Base-by-base conservation (phyloP, 148 eudicot species). In the Polygonum aviculare region DNA sequence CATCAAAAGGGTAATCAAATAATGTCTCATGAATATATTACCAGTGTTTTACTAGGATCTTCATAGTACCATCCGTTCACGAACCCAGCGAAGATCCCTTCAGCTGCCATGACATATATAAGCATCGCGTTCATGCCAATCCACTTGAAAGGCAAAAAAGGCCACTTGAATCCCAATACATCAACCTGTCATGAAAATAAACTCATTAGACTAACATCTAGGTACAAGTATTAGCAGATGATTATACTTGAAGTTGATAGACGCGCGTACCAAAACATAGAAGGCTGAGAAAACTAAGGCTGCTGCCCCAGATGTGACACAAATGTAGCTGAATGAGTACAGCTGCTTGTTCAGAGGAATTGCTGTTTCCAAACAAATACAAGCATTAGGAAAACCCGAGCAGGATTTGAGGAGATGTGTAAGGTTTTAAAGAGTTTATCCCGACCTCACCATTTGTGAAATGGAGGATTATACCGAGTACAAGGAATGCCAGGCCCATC, bases 71-170 rank as follows among this genome's bases (percentile, higher is more conserved):
- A 94, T 40, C 98, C 98, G 44, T 94, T 91, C 15, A 93, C 76
- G 59, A 93, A 93, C 79, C 87, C 98, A 26, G 93, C 90, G 10
- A 91, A 88, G 72, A 93, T 91, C 22, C 91, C 90, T 75, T 76
- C 90, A 79, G 98, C 98, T 39, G 98, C 98, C 94, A 93, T 83
- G 70, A 90, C 98, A 81, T 83, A 94, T 49, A 94, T 97, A 33
- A 91, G 87, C 98, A 91, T 94, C 15, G 98, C 98, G 75, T 94
- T 94, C 98, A 91, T 94, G 72, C 98, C 98, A 80, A 94, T 91
- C 98, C 97, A 94, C 81, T 91, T 91, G 62, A 91, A 81, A 5
- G 93, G 91, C 38, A 91, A 78, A 82, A 94, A 94, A 59, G 82
- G 47, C 70, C 78, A 82, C 40, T 85, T 85, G 51, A 85, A 78